Conservation (phyloP, 2,329 filamentous ascomycete species). For the Fusarium domesticum region DNA sequence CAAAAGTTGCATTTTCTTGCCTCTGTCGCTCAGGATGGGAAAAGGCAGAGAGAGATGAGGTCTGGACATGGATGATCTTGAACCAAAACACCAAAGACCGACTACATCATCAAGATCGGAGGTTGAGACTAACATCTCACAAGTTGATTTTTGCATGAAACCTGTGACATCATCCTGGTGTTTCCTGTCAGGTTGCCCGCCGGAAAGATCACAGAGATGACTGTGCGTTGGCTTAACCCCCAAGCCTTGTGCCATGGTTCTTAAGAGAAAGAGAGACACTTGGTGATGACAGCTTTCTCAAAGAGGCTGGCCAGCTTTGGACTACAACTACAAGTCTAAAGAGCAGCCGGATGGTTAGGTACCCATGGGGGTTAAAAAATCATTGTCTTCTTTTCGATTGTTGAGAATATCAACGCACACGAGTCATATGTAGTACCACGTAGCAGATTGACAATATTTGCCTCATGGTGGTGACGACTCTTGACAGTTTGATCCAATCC, state of each 20-base stretch:
- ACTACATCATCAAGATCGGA: slow-evolving; percentile 20
- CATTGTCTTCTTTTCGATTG: background rate
- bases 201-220: background rate
- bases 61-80: too few species aligned
- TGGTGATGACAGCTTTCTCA: background rate
- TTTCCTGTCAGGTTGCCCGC: background rate
- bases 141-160: background rate
- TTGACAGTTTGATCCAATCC: too few species aligned
- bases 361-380: background rate
- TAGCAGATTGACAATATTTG: background rate
- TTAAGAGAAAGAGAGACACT: background rate
- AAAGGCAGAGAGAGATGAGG: too few species aligned
- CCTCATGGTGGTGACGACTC: too few species aligned
- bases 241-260: background rate
- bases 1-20: slow-evolving; percentile 24
- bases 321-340: background rate
- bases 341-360: background rate
- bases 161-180: background rate
- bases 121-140: slow-evolving; percentile 8
- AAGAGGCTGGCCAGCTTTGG: background rate
- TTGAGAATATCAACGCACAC: background rate
- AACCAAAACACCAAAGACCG: slow-evolving; percentile 12
- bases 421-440: background rate
- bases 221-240: background rate
- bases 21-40: too few species aligned